Percentiles rank a stretch among this genome's conserved stretches.
Conservation (phyloP, 2,329 filamentous ascomycete species). For the Colletotrichum higginsianum region DNA sequence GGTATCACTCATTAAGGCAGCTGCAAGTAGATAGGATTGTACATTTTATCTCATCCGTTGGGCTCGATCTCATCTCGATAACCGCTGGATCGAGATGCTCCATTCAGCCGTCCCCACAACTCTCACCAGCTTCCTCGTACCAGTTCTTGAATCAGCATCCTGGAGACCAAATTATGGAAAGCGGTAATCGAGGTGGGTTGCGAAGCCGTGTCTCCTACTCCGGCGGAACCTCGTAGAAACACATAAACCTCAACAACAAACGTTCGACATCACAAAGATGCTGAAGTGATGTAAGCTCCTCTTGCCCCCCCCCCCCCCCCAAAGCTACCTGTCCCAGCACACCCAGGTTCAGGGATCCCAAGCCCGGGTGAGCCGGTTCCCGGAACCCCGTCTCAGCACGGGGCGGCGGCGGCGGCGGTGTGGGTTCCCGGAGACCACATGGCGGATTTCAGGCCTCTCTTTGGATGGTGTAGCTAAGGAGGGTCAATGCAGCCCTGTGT, state of each 20-base stretch:
- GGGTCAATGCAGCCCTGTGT: slow-evolving; percentile 34
- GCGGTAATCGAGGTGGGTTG: background rate
- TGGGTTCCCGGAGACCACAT: slow-evolving; percentile 35
- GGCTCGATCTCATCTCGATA: background rate
- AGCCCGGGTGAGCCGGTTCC: slow-evolving; percentile 23
- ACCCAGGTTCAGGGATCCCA: slow-evolving; percentile 17
- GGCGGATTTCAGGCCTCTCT: slow-evolving; percentile 28
- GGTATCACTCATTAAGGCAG: too few relatives aligned
- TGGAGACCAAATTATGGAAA: background rate
- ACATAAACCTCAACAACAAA: background rate
- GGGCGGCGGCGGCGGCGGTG: slow-evolving; percentile 3
- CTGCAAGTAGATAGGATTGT: too few relatives aligned
- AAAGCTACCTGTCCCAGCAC: slow-evolving; percentile 8
- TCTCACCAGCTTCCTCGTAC: background rate
- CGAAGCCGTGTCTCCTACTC: too few relatives aligned
- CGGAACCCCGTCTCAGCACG: background rate
- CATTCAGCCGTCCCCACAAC: too few relatives aligned
- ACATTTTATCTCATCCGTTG: too few relatives aligned
- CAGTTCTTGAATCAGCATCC: background rate
- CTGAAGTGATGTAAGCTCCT: background rate
- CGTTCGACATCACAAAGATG: background rate
- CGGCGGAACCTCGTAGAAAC: background rate
- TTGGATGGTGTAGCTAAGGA: slow-evolving; percentile 23
- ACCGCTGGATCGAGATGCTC: background rate
- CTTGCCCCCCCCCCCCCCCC: too few relatives aligned